These are phyloP conservation scores for Karstenula rhodostoma DNA, from an alignment of 2,329 filamentous ascomycete genomes.

Conservation along the genomic window DNA sequence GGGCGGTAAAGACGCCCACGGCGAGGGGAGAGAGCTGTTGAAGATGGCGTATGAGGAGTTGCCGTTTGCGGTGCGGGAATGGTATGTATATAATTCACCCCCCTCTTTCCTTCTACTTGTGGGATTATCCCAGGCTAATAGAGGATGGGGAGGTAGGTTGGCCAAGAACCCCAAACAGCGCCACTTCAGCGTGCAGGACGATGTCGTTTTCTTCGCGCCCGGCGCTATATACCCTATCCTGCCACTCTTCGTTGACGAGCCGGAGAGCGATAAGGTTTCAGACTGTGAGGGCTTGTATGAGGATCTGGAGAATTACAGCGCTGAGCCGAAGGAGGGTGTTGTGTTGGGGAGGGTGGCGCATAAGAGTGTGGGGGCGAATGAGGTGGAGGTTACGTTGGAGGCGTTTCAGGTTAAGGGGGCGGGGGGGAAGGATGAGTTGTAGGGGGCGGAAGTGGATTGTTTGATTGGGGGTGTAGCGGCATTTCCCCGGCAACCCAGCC, in stretches of 20 bases:
- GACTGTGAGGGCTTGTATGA: slow-evolving; percentile 55
- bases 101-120: slow-evolving; percentile 23
- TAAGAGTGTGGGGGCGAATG: slow-evolving; percentile 32
- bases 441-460: background rate
- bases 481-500: too few species aligned
- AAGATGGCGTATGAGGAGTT: slow-evolving; percentile 58
- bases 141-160: slow-evolving; percentile 46
- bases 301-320: slow-evolving; percentile 41
- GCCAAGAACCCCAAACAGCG: slow-evolving; percentile 54
- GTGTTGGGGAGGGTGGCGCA: slow-evolving; percentile 41
- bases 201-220: slow-evolving; percentile 61
- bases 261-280: slow-evolving; percentile 38
- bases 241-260: slow-evolving; percentile 59
- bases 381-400: slow-evolving; percentile 43
- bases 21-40: slow-evolving; percentile 58
- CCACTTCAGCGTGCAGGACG: slow-evolving; percentile 52
- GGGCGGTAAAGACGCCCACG: slow-evolving; percentile 62
- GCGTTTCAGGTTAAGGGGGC: slow-evolving; percentile 34
- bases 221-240: slow-evolving; percentile 61
- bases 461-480: too few species aligned
- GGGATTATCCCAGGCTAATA: too few species aligned
- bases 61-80: slow-evolving; percentile 51
- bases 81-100: slow-evolving; percentile 1
- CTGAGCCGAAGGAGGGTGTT: slow-evolving; percentile 39
- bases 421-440: slow-evolving; percentile 10